A percentile compares a stretch with the other conserved stretches of the same genome.
phyloP scores from a whole-genome alignment of 140 eudicot genomes.

The Senecio squalidus region DNA sequence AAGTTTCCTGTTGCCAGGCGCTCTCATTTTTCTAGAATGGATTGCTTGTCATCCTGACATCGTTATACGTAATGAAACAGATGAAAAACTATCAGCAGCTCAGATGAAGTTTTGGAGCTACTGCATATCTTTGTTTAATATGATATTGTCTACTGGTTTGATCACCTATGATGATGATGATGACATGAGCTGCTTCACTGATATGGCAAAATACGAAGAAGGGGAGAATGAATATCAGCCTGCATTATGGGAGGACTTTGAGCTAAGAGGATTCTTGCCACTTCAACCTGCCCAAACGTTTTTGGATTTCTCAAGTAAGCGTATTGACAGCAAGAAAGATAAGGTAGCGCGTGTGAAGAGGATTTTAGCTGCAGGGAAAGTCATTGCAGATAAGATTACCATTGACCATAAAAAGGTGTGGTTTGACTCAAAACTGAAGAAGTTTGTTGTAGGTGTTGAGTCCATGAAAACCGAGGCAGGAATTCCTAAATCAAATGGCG shows the following conservation, averaged over 20 bases:
- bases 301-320: conserved; percentile 56
- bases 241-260: conserved; percentile 74
- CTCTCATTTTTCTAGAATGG: conserved; percentile 52
- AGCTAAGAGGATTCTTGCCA: conserved; percentile 57
- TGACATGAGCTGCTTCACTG: conserved; percentile 32
- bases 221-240: conserved; percentile 34
- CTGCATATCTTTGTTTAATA: conserved; percentile 47
- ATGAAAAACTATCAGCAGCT: conserved; percentile 35
- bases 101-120: conserved; percentile 39
- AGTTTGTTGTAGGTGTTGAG: conserved; percentile 44
- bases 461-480: conserved; percentile 19
- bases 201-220: conserved; percentile 50
- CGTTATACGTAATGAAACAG: conserved; percentile 33
- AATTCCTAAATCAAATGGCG: conserved; percentile 21
- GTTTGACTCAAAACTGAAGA: conserved; percentile 34
- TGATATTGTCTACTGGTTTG: conserved; percentile 32
- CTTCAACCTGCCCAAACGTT: conserved; percentile 46
- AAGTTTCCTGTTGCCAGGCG: conserved; percentile 52
- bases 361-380: conserved; percentile 52
- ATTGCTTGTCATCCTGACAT: conserved; percentile 52
- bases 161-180: conserved; percentile 31
- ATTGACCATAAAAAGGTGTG: conserved; percentile 37
- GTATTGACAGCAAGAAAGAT: conserved; percentile 42
- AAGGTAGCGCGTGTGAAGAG: conserved; percentile 44
- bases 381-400: conserved; percentile 36